Base-by-base conservation (phyloP, 306 rosid species). In the Argentina anserina region DNA sequence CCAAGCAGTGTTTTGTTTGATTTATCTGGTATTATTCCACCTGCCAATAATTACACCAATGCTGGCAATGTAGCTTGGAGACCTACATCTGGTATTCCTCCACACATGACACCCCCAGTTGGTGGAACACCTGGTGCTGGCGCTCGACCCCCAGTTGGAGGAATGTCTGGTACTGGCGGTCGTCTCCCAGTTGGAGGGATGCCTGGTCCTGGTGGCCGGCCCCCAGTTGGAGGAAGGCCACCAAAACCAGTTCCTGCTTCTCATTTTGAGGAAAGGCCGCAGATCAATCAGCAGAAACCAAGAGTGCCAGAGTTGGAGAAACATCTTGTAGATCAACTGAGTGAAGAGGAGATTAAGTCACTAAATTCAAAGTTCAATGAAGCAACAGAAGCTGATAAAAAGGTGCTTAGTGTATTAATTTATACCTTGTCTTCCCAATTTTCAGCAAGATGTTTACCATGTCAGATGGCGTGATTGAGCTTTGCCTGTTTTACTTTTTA, bases 281-380 rank as follows among this genome's bases (percentile, higher is more conserved):
- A 64, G 82, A 71, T 72, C 84, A 84, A 73, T 72, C 84, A 71
- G 71, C 96, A 85, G 59, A 95, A 82, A 81, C 65, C 88, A 77
- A 87, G 62, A 76, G 88, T 92, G 69, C 99, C 97, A 7, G 84
- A 86, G 70, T 83, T 92, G 90, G 99, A 95, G 85, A 90, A 92
- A 80, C 79, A 83, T 79, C 89, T 95, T 80, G 81, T 92, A 37
- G 74, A 79, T 74, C 99, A 95, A 81, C 86, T 92, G 64, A 88
- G 97, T 86, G 86, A 90, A 42, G 97, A 87, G 71, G 97, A 95
- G 88, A 95, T 88, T 83, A 83, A 83, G 76, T 80, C 90, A 17
- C 86, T 92, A 49, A 88, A 82, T 77, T 76, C 81, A 55, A 95
- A 87, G 81, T 84, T 88, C 69, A 85, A 88, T 79, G 99, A 95